Conservation (phyloP, 345 rosid genomes). For the Ailanthus altissimus region DNA sequence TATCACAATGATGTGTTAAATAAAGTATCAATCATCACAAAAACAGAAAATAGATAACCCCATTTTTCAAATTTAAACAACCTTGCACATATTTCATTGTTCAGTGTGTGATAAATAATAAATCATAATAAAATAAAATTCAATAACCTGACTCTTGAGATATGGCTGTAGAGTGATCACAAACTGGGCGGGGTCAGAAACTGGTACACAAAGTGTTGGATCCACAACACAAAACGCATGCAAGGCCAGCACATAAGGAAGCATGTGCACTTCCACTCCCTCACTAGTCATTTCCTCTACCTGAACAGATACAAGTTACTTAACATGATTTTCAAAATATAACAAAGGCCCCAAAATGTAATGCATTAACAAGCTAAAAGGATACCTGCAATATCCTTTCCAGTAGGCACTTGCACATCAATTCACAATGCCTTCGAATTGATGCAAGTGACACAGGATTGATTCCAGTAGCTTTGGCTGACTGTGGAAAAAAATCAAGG, state of each 20-base stretch:
- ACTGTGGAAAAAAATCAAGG: conserved; percentile 92
- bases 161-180: conserved; percentile 93
- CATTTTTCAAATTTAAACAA: not conserved
- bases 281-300: conserved; percentile 79
- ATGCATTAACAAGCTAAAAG: conserved; percentile 5
- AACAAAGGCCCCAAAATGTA: conserved; percentile 20
- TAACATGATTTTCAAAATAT: conserved; percentile 16
- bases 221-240: conserved; percentile 97
- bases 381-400: conserved; percentile 93
- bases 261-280: conserved; percentile 63
- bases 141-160: conserved; percentile 86
- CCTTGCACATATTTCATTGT: not conserved
- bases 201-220: conserved; percentile 87
- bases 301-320: conserved; percentile 40
- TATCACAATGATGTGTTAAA: not conserved
- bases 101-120: not conserved
- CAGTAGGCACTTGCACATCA: conserved; percentile 94
- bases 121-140: conserved; percentile 4
- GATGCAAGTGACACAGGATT: conserved; percentile 81
- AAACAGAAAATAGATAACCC: not conserved
- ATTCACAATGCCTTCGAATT: conserved; percentile 89
- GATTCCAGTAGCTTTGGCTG: conserved; percentile 96
- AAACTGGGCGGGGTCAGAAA: conserved; percentile 91
- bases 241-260: conserved; percentile 83
- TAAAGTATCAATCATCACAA: not conserved